phyloP scores from a whole-genome alignment of 176 grass and related monocot genomes.

The Oryza meridionalis region DNA sequence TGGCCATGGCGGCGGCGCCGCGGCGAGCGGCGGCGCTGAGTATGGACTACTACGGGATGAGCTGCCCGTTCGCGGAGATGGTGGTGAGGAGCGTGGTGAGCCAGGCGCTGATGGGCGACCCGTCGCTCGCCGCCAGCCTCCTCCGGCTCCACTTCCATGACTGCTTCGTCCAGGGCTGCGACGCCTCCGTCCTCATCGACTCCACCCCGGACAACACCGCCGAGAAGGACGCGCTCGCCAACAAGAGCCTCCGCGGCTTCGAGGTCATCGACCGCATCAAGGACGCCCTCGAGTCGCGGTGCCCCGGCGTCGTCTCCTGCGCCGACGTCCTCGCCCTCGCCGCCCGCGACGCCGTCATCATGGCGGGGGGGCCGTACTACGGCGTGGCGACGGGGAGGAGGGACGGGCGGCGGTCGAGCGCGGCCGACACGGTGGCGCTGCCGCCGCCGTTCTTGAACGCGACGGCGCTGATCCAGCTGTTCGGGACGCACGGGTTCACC shows the following conservation, averaged over 20 bases:
- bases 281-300: conserved; percentile 56
- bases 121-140: conserved; percentile 66
- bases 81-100: conserved; percentile 56
- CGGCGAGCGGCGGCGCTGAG: conserved; percentile 57
- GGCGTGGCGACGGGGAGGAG: conserved; percentile 58
- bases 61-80: conserved; percentile 75
- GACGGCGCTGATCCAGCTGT: conserved; percentile 54
- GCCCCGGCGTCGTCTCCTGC: conserved; percentile 83
- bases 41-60: conserved; percentile 78
- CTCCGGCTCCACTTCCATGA: conserved; percentile 94
- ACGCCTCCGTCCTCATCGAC: conserved; percentile 88
- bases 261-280: conserved; percentile 87
- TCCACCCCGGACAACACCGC: conserved; percentile 52
- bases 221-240: conserved; percentile 87
- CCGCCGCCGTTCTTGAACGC: conserved; percentile 57
- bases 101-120: conserved; percentile 56
- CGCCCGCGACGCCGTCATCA: conserved; percentile 74
- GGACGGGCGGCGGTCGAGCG: conserved; percentile 66
- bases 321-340: conserved; percentile 76
- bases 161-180: conserved; percentile 98
- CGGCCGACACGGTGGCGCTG: conserved; percentile 65
- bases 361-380: conserved; percentile 76
- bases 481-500: conserved; percentile 53
- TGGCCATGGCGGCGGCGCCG: conserved; percentile 32
- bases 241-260: conserved; percentile 73